A percentile compares a stretch with the other conserved stretches of the same genome.
Evolutionary conservation across 805 yeast species (phyloP).

Genomic region (Hanseniaspora occidentalis): DNA sequence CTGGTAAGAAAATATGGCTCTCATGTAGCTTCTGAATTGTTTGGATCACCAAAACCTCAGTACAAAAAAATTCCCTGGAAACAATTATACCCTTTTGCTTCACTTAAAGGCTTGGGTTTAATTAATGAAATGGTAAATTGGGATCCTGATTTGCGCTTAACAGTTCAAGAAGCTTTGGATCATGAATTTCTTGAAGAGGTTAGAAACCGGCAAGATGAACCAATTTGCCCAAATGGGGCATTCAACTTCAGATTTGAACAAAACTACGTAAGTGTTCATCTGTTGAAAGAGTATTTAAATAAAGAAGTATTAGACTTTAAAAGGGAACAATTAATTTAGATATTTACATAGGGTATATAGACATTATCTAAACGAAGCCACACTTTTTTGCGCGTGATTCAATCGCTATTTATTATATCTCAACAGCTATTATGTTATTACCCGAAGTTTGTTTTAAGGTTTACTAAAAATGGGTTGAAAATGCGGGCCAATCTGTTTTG

Average conservation of each 20-base stretch:
- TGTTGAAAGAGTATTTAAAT: slow-evolving; percentile 35
- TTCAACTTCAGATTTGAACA: slow-evolving; percentile 65
- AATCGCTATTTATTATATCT: too few relatives aligned
- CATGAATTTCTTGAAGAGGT: slow-evolving; percentile 45
- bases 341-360: neutral
- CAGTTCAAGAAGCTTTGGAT: slow-evolving; percentile 42
- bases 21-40: slow-evolving; percentile 33
- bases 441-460: too few relatives aligned
- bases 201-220: slow-evolving; percentile 45
- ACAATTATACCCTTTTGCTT: slow-evolving; percentile 51
- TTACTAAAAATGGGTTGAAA: too few relatives aligned
- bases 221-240: slow-evolving; percentile 29
- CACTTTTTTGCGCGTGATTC: too few relatives aligned
- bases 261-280: slow-evolving; percentile 25
- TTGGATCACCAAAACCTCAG: slow-evolving; percentile 32
- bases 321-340: slow-evolving; percentile 14
- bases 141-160: slow-evolving; percentile 44
- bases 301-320: slow-evolving; percentile 44
- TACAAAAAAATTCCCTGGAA: slow-evolving; percentile 36
- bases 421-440: too few relatives aligned
- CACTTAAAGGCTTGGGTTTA: slow-evolving; percentile 36
- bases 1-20: slow-evolving; percentile 34
- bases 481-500: too few relatives aligned
- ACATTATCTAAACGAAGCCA: too few relatives aligned
- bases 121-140: slow-evolving; percentile 47